Conservation (phyloP, 441 rosid genomes). For the Macaranga tanarius region DNA sequence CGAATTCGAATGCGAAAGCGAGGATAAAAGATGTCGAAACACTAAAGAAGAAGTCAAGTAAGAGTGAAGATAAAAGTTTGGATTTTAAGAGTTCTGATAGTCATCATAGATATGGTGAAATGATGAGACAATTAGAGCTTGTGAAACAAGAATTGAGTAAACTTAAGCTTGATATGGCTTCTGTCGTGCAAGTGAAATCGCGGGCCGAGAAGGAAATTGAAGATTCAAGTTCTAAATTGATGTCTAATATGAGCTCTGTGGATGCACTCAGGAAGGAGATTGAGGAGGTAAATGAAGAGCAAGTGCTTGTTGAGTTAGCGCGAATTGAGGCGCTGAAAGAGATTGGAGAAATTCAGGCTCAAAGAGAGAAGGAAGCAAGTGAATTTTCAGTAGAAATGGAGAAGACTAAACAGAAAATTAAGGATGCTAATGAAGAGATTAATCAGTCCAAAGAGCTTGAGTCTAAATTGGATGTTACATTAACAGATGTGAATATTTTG, state of each 20-base stretch:
- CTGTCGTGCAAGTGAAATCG: conserved; percentile 53
- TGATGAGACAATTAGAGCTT: conserved; percentile 50
- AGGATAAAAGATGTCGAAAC: conserved; percentile 30
- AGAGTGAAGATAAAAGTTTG: conserved; percentile 20
- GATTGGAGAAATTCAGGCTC: conserved; percentile 46
- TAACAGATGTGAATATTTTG: conserved; percentile 54
- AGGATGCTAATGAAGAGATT: conserved; percentile 42
- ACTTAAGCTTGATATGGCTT: conserved; percentile 69
- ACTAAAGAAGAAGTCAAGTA: conserved; percentile 27
- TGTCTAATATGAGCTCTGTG: conserved; percentile 31
- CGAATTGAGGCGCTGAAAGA: conserved; percentile 79
- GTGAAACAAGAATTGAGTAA: conserved; percentile 66
- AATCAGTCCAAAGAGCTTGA: conserved; percentile 51
- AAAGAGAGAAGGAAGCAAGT: conserved; percentile 40
- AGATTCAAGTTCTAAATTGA: conserved; percentile 29
- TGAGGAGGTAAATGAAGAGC: conserved; percentile 70
- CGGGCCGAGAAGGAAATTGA: conserved; percentile 47
- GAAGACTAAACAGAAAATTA: conserved; percentile 34
- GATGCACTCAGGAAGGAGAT: conserved; percentile 60
- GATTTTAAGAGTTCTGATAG: conserved; percentile 16
- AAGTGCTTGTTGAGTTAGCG: conserved; percentile 74
- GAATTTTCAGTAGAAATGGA: conserved; percentile 36
- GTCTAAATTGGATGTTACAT: conserved; percentile 51
- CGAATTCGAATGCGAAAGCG: conserved; percentile 36
- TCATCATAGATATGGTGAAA: conserved; percentile 34